Base-by-base conservation (phyloP, 139 green algal genomes). In the Chlamydomonas sphaeroides region DNA sequence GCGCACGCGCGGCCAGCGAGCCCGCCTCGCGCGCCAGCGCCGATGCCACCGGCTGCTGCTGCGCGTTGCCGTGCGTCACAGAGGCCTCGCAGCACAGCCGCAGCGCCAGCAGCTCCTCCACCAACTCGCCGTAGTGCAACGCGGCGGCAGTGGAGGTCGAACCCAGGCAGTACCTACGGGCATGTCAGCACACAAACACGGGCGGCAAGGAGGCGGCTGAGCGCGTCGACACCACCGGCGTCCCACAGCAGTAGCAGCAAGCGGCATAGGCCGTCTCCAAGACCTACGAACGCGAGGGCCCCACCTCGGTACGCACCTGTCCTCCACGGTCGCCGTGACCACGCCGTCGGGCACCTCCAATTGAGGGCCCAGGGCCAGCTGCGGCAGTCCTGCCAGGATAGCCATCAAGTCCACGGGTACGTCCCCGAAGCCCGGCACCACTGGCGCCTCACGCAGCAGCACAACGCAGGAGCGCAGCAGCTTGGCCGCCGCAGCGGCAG, bases 381-480 rank as follows among this genome's bases (percentile, higher is more conserved):
- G 62, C 18, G 42, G 10, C 42, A 82, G 59, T 11, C 62, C 75
- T 41, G 65, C 42, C 11, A 82, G n/a, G 1, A 42, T 61, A 42
- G 15, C 6, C 42, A 72, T 42, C 6, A 82, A 21, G 32, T 82
- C 75, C 30, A 82, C 35, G 4, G 61, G 32, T 14, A 82, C 21
- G 5, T 72, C 75, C 0, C 75, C 61, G n/a, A 39, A 73, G 41
- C 75, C 75, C 5, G 75, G 75, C 32, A 82, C 75, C 23, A 82
- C 28, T n/a, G 75, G 75, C 0, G 61, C 38, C 11, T 23, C n/a
- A 0, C 75, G 61, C 42, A 82, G 42, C 0, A 23, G 20, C 10
- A n/a, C 14, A 3, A 72, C 61, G 45, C 61, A 72, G 20, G 62
- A 32, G 11, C 21, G 42, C 42, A 77, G 48, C n/a, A 82, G 42